Evolutionary conservation across 1,284 basidiomycete genomes (phyloP), one percentile per base, ranked within the genome.

Genomic region (Melanopsichium pennsylvanicum): DNA sequence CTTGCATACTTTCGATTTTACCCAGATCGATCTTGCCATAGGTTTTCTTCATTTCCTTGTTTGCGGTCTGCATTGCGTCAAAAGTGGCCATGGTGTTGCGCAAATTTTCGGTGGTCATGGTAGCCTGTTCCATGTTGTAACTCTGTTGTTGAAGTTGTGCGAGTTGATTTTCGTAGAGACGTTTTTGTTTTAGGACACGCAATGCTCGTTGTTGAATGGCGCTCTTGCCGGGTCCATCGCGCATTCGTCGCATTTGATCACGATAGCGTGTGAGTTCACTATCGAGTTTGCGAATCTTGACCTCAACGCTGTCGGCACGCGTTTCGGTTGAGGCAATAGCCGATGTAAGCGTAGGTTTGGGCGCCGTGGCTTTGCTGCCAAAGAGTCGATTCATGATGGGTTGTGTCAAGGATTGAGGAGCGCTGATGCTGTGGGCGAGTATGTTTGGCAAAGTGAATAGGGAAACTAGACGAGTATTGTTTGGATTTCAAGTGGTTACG

Each of bases 41-140:
- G 83, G 97, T 95, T 81, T 90, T 92, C 83, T 88, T 88, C 84
- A 99, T 88, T 83, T 97, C 93, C 84, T 96, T 97, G 84, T 97
- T 97, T 16, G 96, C 94, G n/a, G 87, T 82, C 80, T 93, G 88
- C 94, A 99, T 97, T 5, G 93, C 96, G 76, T 97, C 93, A 19
- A 98, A 89, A 0, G 96, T 98, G n/a, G 93, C 95, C 96, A 99
- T 98, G n/a, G 96, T 98, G 81, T 97, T 98, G 64, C 93, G 88
- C 72, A 98, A 83, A 82, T 98, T 98, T 83, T 98, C 96, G 4
- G 95, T 97, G 15, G 93, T 90, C 82, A 98, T 88, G 10, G 90
- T 88, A 21, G 95, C 91, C 64, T 92, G 94, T 84, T 98, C 95
- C 92, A 98, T 98, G 83, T 99, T 98, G 85, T 93, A 98, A 19